Evolutionary conservation across 495 filamentous ascomycete species (phyloP).

Genomic region (Neurospora sp.): DNA sequence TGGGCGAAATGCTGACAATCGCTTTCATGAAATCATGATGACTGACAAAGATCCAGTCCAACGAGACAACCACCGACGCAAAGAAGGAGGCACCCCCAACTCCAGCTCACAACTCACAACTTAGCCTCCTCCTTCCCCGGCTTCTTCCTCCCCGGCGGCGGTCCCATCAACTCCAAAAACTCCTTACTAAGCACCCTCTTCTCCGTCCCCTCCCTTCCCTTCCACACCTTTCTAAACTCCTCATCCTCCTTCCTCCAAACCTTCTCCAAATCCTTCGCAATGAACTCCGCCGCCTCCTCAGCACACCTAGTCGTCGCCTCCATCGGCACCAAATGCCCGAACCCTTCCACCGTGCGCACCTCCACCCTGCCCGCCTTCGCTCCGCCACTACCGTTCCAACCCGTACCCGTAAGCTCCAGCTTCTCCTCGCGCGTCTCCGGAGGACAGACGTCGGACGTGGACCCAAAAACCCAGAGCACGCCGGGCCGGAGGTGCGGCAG

Average conservation of each 20-base stretch:
- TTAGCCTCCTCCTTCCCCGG: neutral
- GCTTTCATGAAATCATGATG: neutral
- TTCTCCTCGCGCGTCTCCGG: constrained; percentile 44
- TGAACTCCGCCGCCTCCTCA: constrained; percentile 49
- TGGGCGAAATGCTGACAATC: neutral
- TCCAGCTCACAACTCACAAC: neutral
- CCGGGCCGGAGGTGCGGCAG: constrained; percentile 64
- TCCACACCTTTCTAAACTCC: constrained; percentile 46
- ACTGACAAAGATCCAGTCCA: neutral
- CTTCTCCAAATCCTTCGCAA: constrained; percentile 47
- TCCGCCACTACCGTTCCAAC: constrained; percentile 61
- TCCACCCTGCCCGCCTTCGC: constrained; percentile 55
- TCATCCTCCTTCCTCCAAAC: constrained; percentile 56
- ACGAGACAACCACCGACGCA: too few relatives aligned
- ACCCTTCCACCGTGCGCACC: constrained; percentile 52
- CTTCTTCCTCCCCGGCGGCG: neutral
- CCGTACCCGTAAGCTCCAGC: constrained; percentile 53
- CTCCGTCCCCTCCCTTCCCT: constrained; percentile 32
- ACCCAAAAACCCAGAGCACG: constrained; percentile 77
- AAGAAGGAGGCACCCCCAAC: too few relatives aligned
- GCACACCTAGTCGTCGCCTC: constrained; percentile 61
- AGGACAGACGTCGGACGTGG: constrained; percentile 48
- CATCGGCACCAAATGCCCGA: constrained; percentile 79
- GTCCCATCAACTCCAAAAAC: constrained; percentile 17
- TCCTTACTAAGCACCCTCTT: constrained; percentile 44